phyloP scores from a whole-genome alignment of 345 rosid genomes.

The Salix caprea region DNA sequence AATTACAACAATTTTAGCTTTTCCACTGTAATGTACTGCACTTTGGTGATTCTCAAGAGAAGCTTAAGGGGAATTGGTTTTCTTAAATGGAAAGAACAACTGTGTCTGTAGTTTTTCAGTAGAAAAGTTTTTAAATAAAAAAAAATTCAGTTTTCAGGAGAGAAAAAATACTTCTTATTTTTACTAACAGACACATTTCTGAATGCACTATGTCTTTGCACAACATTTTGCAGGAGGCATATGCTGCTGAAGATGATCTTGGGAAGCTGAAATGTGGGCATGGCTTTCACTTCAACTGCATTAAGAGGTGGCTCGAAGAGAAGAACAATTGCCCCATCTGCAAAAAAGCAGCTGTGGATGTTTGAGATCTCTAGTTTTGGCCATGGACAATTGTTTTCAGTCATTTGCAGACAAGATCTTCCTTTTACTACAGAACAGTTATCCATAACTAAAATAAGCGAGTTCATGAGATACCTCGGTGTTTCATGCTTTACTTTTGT shows the following conservation, averaged over 20 bases:
- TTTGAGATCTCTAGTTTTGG: not conserved
- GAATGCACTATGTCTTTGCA: no score
- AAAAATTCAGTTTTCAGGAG: not conserved
- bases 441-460: not conserved
- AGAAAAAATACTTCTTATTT: no score
- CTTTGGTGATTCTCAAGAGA: not conserved
- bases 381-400: not conserved
- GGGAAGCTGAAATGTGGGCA: constrained; percentile 38
- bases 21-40: not conserved
- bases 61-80: not conserved
- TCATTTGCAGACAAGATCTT: not conserved
- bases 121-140: not conserved
- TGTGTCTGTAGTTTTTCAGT: not conserved
- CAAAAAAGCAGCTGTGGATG: constrained; percentile 21
- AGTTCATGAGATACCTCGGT: not conserved
- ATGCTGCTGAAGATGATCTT: constrained; percentile 22
- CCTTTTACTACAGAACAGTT: not conserved
- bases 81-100: not conserved
- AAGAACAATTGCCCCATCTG: constrained; percentile 45
- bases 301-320: constrained; percentile 28
- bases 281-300: constrained; percentile 34
- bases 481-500: not conserved
- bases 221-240: constrained; percentile 29
- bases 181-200: not conserved
- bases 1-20: no score